These are phyloP conservation scores for Chlamydomonas sp. DNA, from an alignment of 139 green algal species.

Conservation along the genomic window DNA sequence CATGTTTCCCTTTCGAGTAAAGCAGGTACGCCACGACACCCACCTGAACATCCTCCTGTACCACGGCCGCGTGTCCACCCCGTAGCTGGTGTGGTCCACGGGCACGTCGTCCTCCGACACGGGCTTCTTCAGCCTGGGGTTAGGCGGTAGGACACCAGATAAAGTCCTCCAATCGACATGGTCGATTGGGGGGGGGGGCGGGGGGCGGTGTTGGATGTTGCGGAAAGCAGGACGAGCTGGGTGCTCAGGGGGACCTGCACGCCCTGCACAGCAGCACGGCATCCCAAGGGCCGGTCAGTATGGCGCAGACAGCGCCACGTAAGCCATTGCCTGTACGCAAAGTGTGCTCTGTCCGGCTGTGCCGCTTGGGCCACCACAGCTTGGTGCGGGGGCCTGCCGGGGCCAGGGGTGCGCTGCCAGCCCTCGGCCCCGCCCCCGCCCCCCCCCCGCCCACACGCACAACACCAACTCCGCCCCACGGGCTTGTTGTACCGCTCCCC, in stretches of 20 bases:
- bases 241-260: too few relatives aligned
- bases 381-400: too few relatives aligned
- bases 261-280: too few relatives aligned
- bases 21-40: neutral
- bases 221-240: too few relatives aligned
- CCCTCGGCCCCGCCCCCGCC: too few relatives aligned
- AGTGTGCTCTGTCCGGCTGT: too few relatives aligned
- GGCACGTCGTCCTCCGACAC: conserved; percentile 3
- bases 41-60: conserved; percentile 12
- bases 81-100: neutral
- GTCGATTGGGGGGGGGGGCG: neutral
- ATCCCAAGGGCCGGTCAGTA: neutral
- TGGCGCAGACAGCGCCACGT: neutral
- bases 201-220: neutral
- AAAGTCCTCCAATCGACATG: too few relatives aligned
- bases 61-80: conserved; percentile 9
- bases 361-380: too few relatives aligned
- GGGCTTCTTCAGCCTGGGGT: conserved; percentile 39
- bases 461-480: too few relatives aligned
- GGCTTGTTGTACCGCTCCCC: neutral
- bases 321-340: neutral
- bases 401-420: too few relatives aligned
- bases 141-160: too few relatives aligned
- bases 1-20: neutral
- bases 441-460: too few relatives aligned